Percentiles rank a stretch among this genome's conserved stretches.
These are phyloP conservation scores for Prunus yedoensis DNA, from an alignment of 331 rosid species.

Conservation along the genomic window DNA sequence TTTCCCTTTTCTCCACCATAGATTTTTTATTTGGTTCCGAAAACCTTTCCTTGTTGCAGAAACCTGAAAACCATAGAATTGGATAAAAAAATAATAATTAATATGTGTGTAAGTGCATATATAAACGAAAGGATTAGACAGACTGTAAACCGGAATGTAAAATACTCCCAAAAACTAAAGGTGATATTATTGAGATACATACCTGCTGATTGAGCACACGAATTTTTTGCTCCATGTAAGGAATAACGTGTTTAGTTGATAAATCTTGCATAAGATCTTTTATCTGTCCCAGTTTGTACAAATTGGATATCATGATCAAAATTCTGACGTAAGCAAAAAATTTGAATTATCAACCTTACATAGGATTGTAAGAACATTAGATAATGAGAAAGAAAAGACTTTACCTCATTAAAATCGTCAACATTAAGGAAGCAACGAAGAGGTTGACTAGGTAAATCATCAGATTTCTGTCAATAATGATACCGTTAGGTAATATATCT, in stretches of 20 bases:
- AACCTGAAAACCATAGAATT: conserved; percentile 52
- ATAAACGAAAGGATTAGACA: conserved; percentile 2
- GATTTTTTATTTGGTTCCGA: conserved; percentile 85
- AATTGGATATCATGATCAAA: conserved; percentile 38
- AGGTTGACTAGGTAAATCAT: conserved; percentile 49
- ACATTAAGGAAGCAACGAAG: conserved; percentile 70
- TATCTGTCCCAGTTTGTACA: conserved; percentile 59
- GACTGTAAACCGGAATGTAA: conserved; percentile 21
- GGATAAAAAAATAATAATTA: conserved; percentile 20
- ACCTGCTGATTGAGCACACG: conserved; percentile 95
- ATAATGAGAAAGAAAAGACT: conserved; percentile 21
- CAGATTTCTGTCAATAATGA: conserved; percentile 55
- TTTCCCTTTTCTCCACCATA: conserved; percentile 99
- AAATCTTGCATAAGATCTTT: conserved; percentile 84
- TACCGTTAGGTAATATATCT: conserved; percentile 1
- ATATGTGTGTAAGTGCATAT: neutral
- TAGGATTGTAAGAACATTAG: conserved; percentile 19
- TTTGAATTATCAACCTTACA: conserved; percentile 19
- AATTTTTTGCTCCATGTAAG: conserved; percentile 91
- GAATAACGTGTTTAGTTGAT: conserved; percentile 84
- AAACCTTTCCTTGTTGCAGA: conserved; percentile 93
- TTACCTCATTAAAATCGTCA: conserved; percentile 74
- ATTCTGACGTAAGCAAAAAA: conserved; percentile 28
- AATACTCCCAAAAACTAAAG: conserved; percentile 10
- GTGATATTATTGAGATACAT: neutral